Evolutionary conservation across 108 stramenopile species (phyloP), one percentile per base, ranked within the genome.

Genomic region (Parietichytrium sp.): DNA sequence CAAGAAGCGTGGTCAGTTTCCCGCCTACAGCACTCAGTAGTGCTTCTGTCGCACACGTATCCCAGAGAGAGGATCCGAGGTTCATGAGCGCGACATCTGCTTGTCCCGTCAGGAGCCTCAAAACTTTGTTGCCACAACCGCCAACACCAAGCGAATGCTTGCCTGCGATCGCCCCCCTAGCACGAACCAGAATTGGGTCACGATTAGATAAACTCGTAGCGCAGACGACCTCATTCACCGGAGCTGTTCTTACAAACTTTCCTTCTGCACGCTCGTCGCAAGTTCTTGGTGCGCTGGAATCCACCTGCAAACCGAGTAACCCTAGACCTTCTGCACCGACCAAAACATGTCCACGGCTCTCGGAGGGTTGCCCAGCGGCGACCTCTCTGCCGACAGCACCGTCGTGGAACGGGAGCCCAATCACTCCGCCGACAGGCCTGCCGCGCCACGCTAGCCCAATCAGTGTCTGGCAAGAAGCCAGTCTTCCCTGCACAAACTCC

Each of bases 401-500:
- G 48, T 79, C 79, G 49, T 49, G 48, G 82, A 93, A 91, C 15
- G 93, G 93, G 55, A 93, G 54, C 8, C 92, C 92, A 25, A 93
- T 87, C 29, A 89, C 91, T 25, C 93, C 93, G 4, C 86, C 91
- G 30, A 93, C 79, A 6, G 93, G 85, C 45, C 84, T 72, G 27
- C 86, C 82, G 49, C 91, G 85, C 23, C 85, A 38, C 23, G 90
- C 89, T 80, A 93, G 87, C 4, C 93, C 93, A 80, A 93, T 89
- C 26, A 93, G 81, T 51, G 89, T 92, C 72, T 90, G 91, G 12
- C 91, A 91, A 78, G 92, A 92, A 48, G 86, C 84, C 29, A 93
- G 81, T 4, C 93, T 86, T 26, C 91, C 91, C 72, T 93, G 92
- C 16, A 93, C 92, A 82, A 92, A 93, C 81, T 93, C 93, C 50